Base-by-base conservation (phyloP, 805 yeast genomes). In the Isabelozyma gotoi region DNA sequence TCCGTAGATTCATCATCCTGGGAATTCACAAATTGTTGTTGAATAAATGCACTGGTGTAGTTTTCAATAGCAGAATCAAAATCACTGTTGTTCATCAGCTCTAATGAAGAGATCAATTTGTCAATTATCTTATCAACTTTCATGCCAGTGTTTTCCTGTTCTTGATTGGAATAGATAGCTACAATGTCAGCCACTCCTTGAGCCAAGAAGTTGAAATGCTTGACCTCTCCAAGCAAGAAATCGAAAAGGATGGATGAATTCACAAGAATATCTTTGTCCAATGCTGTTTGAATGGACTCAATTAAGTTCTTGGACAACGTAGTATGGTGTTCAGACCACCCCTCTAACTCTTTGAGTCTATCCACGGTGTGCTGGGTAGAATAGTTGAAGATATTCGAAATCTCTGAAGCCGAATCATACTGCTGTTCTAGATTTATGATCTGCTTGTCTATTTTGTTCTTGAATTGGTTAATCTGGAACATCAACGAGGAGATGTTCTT, bases 171-270 rank as follows among this genome's bases (percentile, higher is more conserved):
- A 12, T 15, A 34, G 3, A 14, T 21, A 7, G 24, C 7, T 15
- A 45, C 16, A 11, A 42, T 19, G 14, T 42, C 19, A 24, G 33
- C 31, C 15, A 45, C 36, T n/a, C 42, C 41, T 16, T 20, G 42
- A 17, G 53, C 43, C 12, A 53, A 33, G 36, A 44, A 35, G 19
- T 41, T 39, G 35, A 40, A 50, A 8, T 42, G 43, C 16, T 49
- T 45, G 27, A 66, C 39, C 33, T 62, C 63, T 15, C 59, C 57
- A 4, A 68, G 49, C 46, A 53, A 72, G 41, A 75, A 73, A 53
- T 83, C 90, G 53, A 77, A 74, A 21, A 80, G 60, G 4, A 78
- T 61, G 0, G 85, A 76, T 1, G 88, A 75, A 48, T 76, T 75
- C 44, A 78, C 73, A 17, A 83, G 59, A 5, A 84, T 68, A 31